Evolutionary conservation across 768 basidiomycete species (phyloP), one percentile per base, ranked within the genome.

Genomic region (Mycena rebaudengoi): DNA sequence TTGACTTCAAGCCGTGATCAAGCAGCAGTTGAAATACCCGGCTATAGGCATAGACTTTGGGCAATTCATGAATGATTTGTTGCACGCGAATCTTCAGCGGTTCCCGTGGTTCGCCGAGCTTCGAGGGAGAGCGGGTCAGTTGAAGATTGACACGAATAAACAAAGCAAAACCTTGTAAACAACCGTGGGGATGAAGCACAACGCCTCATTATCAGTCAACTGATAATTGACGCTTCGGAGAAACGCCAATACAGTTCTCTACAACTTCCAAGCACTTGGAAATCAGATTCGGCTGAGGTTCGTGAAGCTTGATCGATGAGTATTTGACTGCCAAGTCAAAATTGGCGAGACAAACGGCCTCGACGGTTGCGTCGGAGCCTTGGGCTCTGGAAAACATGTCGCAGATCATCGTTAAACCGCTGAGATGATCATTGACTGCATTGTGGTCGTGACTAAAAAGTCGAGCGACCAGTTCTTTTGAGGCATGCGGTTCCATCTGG

Each of bases 391-490:
- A 75, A 76, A 89, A 96, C 72, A 94, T 91, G 2, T 96, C 94
- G 54, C 88, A 85, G 21, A 99, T 82, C 49, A 79, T 83, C 7
- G 85, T 80, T 53, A 99, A 76, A 7, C 92, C 97, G n/a, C 82
- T 80, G 54, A 97, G 84, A 70, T 92, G 90, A 74, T 99, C 98
- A 69, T 95, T 96, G 66, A 98, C 91, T 7, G 96, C 94, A 67
- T 91, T 94, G 75, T 98, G 98, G 70, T 98, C 98, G 63, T 92
- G 93, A 71, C 97, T 98, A 80, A 98, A 99, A 28, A 99, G 82
- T 28, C 87, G 87, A 5, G 86, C 76, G 13, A 92, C 75, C 3
- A 99, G 78, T 2, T 96, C 91, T 64, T 90, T 88, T 4, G 91
- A 91, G 7, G 86, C 83, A 70, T 91, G 86, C 10, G 89, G 84